Evolutionary conservation across 2,329 filamentous ascomycete species (phyloP).

Genomic region (Celoporthe dispersa): DNA sequence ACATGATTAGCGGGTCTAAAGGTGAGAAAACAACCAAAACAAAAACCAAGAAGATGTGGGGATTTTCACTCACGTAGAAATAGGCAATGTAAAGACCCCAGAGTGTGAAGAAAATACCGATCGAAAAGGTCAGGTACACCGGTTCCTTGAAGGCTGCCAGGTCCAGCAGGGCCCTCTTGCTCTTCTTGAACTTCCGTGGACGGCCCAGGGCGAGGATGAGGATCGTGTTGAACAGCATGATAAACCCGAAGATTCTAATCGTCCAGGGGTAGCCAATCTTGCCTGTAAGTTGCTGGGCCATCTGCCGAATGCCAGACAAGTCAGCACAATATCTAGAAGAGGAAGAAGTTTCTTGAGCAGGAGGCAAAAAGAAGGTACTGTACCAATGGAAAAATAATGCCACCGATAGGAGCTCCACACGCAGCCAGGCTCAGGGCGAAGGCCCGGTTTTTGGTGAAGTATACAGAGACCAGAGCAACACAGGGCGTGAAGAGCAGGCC

Average conservation of each 20-base stretch:
- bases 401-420: constrained; percentile 62
- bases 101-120: constrained; percentile 52
- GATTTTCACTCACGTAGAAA: constrained; percentile 56
- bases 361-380: constrained; percentile 53
- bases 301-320: neutral
- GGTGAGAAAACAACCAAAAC: neutral
- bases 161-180: constrained; percentile 56
- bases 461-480: constrained; percentile 68
- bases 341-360: neutral
- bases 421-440: constrained; percentile 66
- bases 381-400: constrained; percentile 63
- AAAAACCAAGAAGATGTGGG: neutral
- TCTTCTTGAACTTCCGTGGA: constrained; percentile 52
- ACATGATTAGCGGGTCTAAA: neutral
- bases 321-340: neutral
- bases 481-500: constrained; percentile 68
- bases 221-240: constrained; percentile 55
- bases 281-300: constrained; percentile 8
- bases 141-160: constrained; percentile 60
- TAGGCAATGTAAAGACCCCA: constrained; percentile 60
- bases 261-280: constrained; percentile 62
- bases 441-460: constrained; percentile 61
- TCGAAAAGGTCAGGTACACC: constrained; percentile 56
- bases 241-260: constrained; percentile 62
- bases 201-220: constrained; percentile 46